Percentiles rank a stretch among this genome's conserved stretches.
These are phyloP conservation scores for Chlorella sorokiniana DNA, from an alignment of 139 green algal species.

Conservation along the genomic window DNA sequence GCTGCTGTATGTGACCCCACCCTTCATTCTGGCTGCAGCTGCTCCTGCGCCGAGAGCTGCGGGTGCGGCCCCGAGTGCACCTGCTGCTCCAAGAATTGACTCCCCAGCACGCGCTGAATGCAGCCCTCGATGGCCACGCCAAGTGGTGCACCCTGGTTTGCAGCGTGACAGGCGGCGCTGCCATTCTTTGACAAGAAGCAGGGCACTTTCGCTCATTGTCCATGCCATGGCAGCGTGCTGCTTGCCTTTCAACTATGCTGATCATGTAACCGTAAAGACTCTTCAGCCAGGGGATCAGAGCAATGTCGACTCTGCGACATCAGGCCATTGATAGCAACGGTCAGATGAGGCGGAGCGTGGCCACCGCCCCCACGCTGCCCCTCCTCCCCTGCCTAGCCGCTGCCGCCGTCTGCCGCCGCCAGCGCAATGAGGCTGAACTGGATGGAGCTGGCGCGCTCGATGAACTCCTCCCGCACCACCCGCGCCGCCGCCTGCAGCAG, in stretches of 20 bases:
- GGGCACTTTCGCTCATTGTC: too few species aligned
- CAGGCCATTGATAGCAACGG: background rate
- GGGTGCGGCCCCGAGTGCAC: background rate
- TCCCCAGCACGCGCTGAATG: background rate
- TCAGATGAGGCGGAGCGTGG: background rate
- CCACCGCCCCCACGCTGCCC: background rate
- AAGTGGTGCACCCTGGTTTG: too few species aligned
- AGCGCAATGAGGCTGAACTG: slow-evolving; percentile 74
- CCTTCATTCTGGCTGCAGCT: background rate
- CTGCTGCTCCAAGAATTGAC: slow-evolving; percentile 11
- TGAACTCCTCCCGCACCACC: slow-evolving; percentile 66
- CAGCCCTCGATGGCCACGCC: too few species aligned
- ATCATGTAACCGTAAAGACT: too few species aligned
- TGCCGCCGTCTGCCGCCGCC: slow-evolving; percentile 8
- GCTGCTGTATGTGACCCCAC: too few species aligned
- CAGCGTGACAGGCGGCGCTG: too few species aligned
- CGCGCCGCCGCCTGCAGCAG: slow-evolving; percentile 71
- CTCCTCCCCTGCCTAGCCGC: background rate
- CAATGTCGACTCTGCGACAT: too few species aligned
- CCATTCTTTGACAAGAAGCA: too few species aligned
- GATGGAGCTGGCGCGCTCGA: slow-evolving; percentile 52
- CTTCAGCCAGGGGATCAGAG: too few species aligned
- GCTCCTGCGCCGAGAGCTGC: background rate
- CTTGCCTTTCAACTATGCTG: too few species aligned
- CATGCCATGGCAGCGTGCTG: too few species aligned